Base-by-base conservation (phyloP, 2,329 filamentous ascomycete genomes). In the Microdochium bolleyi region DNA sequence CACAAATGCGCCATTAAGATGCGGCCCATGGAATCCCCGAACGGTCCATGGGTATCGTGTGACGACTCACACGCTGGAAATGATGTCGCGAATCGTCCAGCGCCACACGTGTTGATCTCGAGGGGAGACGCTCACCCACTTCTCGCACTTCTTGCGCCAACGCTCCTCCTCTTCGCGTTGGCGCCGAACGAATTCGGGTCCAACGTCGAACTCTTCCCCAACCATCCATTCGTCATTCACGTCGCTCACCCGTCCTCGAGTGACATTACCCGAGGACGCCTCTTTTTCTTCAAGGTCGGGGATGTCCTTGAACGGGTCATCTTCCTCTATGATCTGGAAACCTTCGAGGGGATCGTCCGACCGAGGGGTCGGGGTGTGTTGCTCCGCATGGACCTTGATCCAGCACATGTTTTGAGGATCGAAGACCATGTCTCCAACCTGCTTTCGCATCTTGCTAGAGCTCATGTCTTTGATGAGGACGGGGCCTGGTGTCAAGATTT, bases 371-470 rank as follows among this genome's bases (percentile, higher is more conserved):
- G 69, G 62, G 50, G 74, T 73, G n/a, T 67, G 67, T 27, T 74
- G 68, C 49, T 78, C 75, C 3, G 41, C 4, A 5, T 46, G 41
- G 56, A 94, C 76, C 69, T 96, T 96, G 53, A 97, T 79, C 94
- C 94, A 99, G 67, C 91, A 95, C 92, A 99, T 97, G 61, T 89
- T 89, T 57, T 90, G 86, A 3, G 94, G 94, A 65, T 99, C 94
- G 67, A 97, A 99, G 10, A 97, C 88, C 94, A 99, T 99, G 60
- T 91, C 90, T n/a, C 91, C 89, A 54, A 96, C 91, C 34, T 96
- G 88, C 70, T 96, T 92, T 14, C 96, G 87, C 56, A 90, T 92
- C 63, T 92, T 89, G 56, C 86, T 85, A 3, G 85, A 80, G 52
- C 87, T 88, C 58, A 96, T 89, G 59, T 96, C 94, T 49, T 91